Evolutionary conservation across 352 stramenopile species (phyloP).

Genomic region (Globisporangium cylindrosporum): DNA sequence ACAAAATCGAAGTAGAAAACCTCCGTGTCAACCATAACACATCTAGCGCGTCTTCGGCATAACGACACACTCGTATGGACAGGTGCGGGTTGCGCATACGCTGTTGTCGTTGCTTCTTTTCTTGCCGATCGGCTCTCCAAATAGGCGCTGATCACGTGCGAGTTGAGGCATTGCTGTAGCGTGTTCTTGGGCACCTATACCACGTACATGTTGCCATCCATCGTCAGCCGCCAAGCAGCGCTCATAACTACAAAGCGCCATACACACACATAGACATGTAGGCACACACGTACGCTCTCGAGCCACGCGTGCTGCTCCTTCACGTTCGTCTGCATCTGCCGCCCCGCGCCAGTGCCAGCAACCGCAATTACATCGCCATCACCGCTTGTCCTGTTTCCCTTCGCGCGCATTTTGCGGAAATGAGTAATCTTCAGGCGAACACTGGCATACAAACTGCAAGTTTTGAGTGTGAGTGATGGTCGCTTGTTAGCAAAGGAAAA

Average conservation of each 20-base stretch:
- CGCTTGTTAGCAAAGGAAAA: no score
- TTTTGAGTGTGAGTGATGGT: no score
- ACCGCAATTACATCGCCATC: background rate
- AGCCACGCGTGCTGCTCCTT: constrained; percentile 63
- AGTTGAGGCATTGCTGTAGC: constrained; percentile 77
- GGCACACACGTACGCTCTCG: constrained; percentile 32
- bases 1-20: background rate
- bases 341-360: constrained; percentile 21
- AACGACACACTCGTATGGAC: background rate
- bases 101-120: constrained; percentile 34
- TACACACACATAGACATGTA: background rate
- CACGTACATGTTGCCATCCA: background rate
- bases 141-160: constrained; percentile 72
- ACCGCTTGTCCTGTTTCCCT: background rate
- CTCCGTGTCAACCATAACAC: background rate
- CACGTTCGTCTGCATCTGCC: constrained; percentile 37
- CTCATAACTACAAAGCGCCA: background rate
- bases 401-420: constrained; percentile 13
- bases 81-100: constrained; percentile 7
- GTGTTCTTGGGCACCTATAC: constrained; percentile 34
- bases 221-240: background rate
- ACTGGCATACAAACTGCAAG: no score
- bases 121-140: constrained; percentile 47
- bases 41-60: background rate
- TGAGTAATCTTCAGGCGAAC: background rate